phyloP scores from a whole-genome alignment of 208 protist species.

The Trypanosoma rangeli region DNA sequence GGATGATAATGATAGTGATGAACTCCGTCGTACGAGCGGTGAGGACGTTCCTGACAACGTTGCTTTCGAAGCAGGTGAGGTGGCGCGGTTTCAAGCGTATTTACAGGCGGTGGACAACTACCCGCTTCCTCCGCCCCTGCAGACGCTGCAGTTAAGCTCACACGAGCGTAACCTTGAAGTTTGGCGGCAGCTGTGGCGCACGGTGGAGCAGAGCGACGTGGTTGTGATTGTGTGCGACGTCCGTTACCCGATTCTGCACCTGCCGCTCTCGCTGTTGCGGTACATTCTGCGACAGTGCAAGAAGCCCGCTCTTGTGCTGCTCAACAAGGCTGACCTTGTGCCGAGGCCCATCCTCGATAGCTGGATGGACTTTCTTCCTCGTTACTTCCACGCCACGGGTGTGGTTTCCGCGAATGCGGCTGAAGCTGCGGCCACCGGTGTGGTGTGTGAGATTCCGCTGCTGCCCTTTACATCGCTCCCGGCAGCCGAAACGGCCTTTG shows the following conservation, averaged over 20 bases:
- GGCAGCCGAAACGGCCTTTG: constrained; percentile 48
- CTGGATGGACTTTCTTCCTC: constrained; percentile 74
- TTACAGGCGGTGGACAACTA: constrained; percentile 49
- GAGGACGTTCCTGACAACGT: not conserved
- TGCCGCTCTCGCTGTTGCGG: constrained; percentile 88
- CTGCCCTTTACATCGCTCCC: constrained; percentile 80
- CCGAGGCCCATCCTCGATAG: constrained; percentile 46
- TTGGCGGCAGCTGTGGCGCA: constrained; percentile 98
- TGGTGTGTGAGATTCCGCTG: constrained; percentile 49
- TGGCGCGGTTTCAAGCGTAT: constrained; percentile 51
- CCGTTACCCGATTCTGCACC: constrained; percentile 95
- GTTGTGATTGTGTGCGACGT: constrained; percentile 94
- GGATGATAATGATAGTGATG: constrained; percentile 3
- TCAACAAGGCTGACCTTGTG: constrained; percentile 96
- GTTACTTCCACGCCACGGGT: constrained; percentile 54
- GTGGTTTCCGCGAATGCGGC: constrained; percentile 24
- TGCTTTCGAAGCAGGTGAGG: constrained; percentile 42
- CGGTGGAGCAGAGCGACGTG: constrained; percentile 95
- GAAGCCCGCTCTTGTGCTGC: constrained; percentile 92
- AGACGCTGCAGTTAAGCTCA: constrained; percentile 69
- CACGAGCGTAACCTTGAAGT: constrained; percentile 98
- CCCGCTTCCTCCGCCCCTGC: constrained; percentile 26
- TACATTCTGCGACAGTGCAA: constrained; percentile 83
- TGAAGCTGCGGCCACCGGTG: constrained; percentile 1
- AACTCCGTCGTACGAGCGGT: not conserved